Evolutionary conservation across 257 asterid species (phyloP).

Genomic region (Solanum bulbocastanum): DNA sequence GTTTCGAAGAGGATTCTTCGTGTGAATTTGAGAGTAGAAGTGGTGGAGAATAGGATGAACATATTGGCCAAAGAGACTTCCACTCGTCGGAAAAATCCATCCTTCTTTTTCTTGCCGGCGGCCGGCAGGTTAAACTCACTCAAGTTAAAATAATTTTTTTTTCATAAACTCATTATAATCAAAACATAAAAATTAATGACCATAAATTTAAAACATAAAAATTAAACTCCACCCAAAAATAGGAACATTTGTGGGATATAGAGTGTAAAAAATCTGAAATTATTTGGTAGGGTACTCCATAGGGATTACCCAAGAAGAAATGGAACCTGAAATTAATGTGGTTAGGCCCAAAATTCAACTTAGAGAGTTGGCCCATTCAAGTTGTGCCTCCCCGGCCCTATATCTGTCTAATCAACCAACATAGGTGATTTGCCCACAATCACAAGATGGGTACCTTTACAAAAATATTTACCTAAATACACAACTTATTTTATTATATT

Average conservation of each 20-base stretch:
- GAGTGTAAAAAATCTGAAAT: background rate
- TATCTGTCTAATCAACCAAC: background rate
- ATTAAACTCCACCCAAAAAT: background rate
- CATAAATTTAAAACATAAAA: too few species aligned
- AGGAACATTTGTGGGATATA: background rate
- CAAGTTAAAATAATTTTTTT: too few species aligned
- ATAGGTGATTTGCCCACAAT: too few species aligned
- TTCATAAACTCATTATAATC: too few species aligned
- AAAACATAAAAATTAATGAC: too few species aligned
- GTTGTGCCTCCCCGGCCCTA: background rate
- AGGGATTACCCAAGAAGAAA: background rate
- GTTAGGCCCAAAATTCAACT: background rate
- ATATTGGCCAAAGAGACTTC: conserved; percentile 50
- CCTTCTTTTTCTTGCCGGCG: background rate
- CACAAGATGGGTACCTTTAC: background rate
- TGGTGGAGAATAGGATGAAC: conserved; percentile 42
- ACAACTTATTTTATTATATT: too few species aligned
- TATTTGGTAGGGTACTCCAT: background rate
- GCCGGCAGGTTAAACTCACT: too few species aligned
- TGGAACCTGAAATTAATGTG: background rate
- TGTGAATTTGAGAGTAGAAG: conserved; percentile 18
- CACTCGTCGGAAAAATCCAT: conserved; percentile 58
- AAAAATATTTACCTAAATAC: too few species aligned
- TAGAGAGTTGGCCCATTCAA: background rate
- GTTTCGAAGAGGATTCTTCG: background rate